Percentiles rank a stretch among this genome's conserved stretches.
Evolutionary conservation across 768 basidiomycete genomes (phyloP).

Genomic region (Pulveroboletus sp.): DNA sequence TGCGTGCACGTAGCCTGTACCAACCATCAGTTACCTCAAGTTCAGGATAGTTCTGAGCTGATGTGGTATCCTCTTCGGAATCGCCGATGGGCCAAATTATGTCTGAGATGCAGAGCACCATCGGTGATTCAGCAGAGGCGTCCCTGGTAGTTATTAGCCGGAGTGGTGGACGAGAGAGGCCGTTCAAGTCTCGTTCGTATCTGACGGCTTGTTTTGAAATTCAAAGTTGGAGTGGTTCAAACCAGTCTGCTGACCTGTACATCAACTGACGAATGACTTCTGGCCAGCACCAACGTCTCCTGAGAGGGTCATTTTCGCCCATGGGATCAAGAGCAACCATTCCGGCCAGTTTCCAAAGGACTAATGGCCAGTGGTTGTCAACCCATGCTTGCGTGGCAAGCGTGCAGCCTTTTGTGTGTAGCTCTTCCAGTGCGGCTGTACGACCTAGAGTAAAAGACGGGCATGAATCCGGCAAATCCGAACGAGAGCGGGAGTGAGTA

Average conservation of each 20-base stretch:
- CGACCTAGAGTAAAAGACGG: slow-evolving; percentile 39
- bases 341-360: slow-evolving; percentile 94
- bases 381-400: slow-evolving; percentile 80
- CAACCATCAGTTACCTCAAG: slow-evolving; percentile 97
- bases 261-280: slow-evolving; percentile 79
- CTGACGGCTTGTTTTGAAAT: slow-evolving; percentile 36
- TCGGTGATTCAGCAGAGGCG: slow-evolving; percentile 68
- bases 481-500: slow-evolving; percentile 32
- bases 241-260: slow-evolving; percentile 58
- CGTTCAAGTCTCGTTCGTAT: slow-evolving; percentile 83
- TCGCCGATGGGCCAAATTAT: slow-evolving; percentile 51
- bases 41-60: slow-evolving; percentile 36
- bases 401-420: slow-evolving; percentile 54
- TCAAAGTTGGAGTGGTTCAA: background rate
- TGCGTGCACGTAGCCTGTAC: slow-evolving; percentile 77
- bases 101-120: slow-evolving; percentile 80
- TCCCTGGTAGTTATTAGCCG: slow-evolving; percentile 82
- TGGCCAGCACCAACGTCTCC: slow-evolving; percentile 73
- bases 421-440: slow-evolving; percentile 49
- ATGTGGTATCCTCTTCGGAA: slow-evolving; percentile 34
- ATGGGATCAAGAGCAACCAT: slow-evolving; percentile 72
- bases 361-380: slow-evolving; percentile 83
- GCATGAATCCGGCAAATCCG: slow-evolving; percentile 14
- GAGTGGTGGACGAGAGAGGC: slow-evolving; percentile 74
- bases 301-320: slow-evolving; percentile 40